phyloP scores from a whole-genome alignment of 306 rosid genomes.

The Quercus engelmannii region DNA sequence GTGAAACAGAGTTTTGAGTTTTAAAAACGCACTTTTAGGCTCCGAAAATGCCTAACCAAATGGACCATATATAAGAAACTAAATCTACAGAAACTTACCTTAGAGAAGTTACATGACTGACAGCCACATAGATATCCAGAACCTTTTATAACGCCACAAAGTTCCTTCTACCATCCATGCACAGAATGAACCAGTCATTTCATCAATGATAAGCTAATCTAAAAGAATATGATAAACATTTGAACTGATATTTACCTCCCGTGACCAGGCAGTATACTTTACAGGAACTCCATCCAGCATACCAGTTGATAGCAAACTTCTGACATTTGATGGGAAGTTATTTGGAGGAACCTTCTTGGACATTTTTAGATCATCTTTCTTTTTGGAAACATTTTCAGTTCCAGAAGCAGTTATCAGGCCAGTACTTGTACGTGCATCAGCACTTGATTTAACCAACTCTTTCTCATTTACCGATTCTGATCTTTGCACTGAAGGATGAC shows the following conservation, averaged over 20 bases:
- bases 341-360: slow-evolving; percentile 57
- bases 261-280: slow-evolving; percentile 74
- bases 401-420: slow-evolving; percentile 28
- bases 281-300: slow-evolving; percentile 90
- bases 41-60: no score
- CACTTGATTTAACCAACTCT: slow-evolving; percentile 32
- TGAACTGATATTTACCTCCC: slow-evolving; percentile 63
- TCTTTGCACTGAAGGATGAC: slow-evolving; percentile 33
- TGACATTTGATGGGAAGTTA: slow-evolving; percentile 77
- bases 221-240: slow-evolving; percentile 27
- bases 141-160: slow-evolving; percentile 65
- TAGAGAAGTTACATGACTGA: slow-evolving; percentile 54
- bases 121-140: slow-evolving; percentile 79
- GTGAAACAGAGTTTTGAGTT: no score
- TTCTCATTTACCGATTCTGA: slow-evolving; percentile 39
- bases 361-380: slow-evolving; percentile 49
- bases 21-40: no score
- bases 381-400: slow-evolving; percentile 36
- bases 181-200: slow-evolving; percentile 44
- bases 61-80: background rate
- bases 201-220: slow-evolving; percentile 42
- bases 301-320: slow-evolving; percentile 79
- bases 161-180: slow-evolving; percentile 68
- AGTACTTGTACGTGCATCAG: slow-evolving; percentile 25
- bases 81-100: slow-evolving; percentile 39